These are phyloP conservation scores for Lathyrus tuberosus DNA, from an alignment of 306 rosid species.

Conservation along the genomic window DNA sequence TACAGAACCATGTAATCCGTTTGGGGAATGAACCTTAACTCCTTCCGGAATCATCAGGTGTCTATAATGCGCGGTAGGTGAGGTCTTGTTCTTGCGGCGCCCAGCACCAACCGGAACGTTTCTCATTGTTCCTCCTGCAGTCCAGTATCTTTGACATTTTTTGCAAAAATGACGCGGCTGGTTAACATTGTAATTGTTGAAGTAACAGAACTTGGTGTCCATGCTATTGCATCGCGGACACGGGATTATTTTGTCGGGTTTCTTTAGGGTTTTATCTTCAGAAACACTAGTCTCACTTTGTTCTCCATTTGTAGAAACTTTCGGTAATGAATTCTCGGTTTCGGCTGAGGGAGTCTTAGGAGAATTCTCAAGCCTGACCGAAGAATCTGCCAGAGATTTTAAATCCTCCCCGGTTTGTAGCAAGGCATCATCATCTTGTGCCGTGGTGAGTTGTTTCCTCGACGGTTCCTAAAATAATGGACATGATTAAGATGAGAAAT, in stretches of 20 bases:
- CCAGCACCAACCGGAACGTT: slow-evolving; percentile 94
- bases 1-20: slow-evolving; percentile 52
- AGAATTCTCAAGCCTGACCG: slow-evolving; percentile 52
- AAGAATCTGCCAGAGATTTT: slow-evolving; percentile 56
- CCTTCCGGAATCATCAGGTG: slow-evolving; percentile 59
- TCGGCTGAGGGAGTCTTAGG: slow-evolving; percentile 66
- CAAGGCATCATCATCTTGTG: slow-evolving; percentile 44
- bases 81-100: slow-evolving; percentile 82
- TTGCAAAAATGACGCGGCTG: slow-evolving; percentile 99
- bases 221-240: slow-evolving; percentile 93
- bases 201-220: slow-evolving; percentile 95
- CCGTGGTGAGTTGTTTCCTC: slow-evolving; percentile 45
- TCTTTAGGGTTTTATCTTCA: slow-evolving; percentile 66
- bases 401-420: slow-evolving; percentile 51
- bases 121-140: slow-evolving; percentile 95
- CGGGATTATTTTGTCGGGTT: slow-evolving; percentile 80
- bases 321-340: slow-evolving; percentile 55
- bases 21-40: slow-evolving; percentile 42
- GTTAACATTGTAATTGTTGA: slow-evolving; percentile 87
- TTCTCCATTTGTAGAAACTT: slow-evolving; percentile 62
- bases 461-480: slow-evolving; percentile 58
- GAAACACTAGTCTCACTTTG: slow-evolving; percentile 60
- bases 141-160: slow-evolving; percentile 97
- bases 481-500: slow-evolving; percentile 38
- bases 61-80: slow-evolving; percentile 56